phyloP scores from a whole-genome alignment of 1,284 basidiomycete genomes.

The Malassezia japonica region DNA sequence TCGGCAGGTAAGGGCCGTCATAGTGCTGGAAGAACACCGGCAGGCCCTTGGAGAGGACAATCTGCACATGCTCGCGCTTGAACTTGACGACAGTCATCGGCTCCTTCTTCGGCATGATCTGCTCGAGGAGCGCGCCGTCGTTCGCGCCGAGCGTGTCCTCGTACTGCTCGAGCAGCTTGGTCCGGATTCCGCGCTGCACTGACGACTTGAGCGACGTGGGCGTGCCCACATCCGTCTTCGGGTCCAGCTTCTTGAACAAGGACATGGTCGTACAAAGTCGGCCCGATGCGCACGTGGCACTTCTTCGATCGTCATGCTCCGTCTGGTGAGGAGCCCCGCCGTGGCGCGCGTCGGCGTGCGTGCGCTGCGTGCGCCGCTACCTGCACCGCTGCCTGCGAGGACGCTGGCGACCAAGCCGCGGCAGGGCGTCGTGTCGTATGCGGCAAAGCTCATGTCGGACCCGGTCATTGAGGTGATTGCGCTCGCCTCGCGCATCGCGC shows the following conservation, averaged over 20 bases:
- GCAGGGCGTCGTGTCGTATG: constrained; percentile 3
- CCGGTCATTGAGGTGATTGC: constrained; percentile 37
- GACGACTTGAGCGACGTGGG: constrained; percentile 93
- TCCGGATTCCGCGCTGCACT: constrained; percentile 78
- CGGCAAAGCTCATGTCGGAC: constrained; percentile 2
- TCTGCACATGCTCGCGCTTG: constrained; percentile 91
- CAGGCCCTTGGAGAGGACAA: constrained; percentile 74
- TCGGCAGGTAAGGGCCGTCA: constrained; percentile 84
- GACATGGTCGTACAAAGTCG: constrained; percentile 26
- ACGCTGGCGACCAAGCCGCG: neutral
- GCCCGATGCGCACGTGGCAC: constrained; percentile 1
- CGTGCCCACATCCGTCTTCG: constrained; percentile 75
- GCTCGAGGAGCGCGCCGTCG: constrained; percentile 64
- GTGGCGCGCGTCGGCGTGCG: neutral
- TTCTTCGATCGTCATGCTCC: neutral
- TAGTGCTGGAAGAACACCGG: constrained; percentile 95
- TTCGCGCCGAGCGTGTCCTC: constrained; percentile 51
- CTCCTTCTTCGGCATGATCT: constrained; percentile 98
- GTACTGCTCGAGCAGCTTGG: constrained; percentile 71
- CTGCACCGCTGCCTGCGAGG: neutral
- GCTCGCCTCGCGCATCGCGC: constrained; percentile 37
- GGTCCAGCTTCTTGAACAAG: constrained; percentile 48
- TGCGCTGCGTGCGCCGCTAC: neutral
- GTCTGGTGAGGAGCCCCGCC: neutral
- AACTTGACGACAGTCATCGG: constrained; percentile 74